Base-by-base conservation (phyloP, 495 filamentous ascomycete genomes). In the Amphirosellinia nigrospora region DNA sequence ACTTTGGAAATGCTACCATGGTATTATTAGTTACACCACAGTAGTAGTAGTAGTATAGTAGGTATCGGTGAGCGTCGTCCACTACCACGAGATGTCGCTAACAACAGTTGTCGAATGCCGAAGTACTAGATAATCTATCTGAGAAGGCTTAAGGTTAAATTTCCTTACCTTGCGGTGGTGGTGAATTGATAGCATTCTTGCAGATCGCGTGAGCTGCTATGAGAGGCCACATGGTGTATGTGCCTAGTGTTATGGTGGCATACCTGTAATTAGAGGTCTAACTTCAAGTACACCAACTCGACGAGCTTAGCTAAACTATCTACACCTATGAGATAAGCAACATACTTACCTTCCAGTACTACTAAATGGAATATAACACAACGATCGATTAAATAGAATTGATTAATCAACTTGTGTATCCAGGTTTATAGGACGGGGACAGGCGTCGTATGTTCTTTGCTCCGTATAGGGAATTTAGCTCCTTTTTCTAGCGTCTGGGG, bases 401-500 rank as follows among this genome's bases (percentile, higher is more conserved):
- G 16, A 43, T 10, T 0, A 45, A 39, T 39, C 11, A 10, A 3
- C 36, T 39, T 39, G 8, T 39, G 36, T 39, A 39, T 3, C 7
- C 11, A 39, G n/a, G n/a, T 10, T 8, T 39, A 10, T 10, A 1
- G 36, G 8, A 39, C 36, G 8, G 36, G 8, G n/a, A n/a, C n/a
- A n/a, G n/a, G 11, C 36, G 7, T 39, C 8, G 56, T 60, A 60
- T 36, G 56, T 39, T 60, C 30, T 59, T 41, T 60, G 56, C 56
- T n/a, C 56, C 34, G n/a, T 41, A 60, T 26, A 10, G 21, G 32
- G 55, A 28, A 8, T 59, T 59, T 59, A 59, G 55, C 55, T 23
- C 19, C 16, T 16, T n/a, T n/a, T 38, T 38, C 55, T 59, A 60
- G 34, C 34, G 36, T 60, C 56, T 60, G 56, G 56, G 56, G 56